phyloP scores from a whole-genome alignment of 1,139 yeast genomes.

The Taphrina deformans region DNA sequence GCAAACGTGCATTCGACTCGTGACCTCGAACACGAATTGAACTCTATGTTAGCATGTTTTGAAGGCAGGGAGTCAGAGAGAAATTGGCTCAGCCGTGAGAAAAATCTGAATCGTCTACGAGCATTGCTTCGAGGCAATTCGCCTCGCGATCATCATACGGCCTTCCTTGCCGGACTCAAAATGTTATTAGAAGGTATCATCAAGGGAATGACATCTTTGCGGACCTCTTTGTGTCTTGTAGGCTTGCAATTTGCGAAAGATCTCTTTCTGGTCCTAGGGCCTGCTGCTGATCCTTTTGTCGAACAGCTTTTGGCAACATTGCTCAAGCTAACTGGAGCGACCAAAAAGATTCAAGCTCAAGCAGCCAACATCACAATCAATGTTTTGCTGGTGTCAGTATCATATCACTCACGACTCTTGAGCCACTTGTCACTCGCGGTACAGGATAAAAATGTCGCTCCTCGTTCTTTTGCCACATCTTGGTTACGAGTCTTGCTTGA shows the following conservation, averaged over 20 bases:
- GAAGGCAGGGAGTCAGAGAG: constrained; percentile 83
- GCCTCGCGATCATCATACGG: constrained; percentile 49
- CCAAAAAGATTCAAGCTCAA: constrained; percentile 76
- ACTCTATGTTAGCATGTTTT: constrained; percentile 51
- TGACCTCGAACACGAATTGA: constrained; percentile 48
- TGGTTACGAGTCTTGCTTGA: constrained; percentile 64
- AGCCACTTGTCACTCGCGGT: constrained; percentile 57
- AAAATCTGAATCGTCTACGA: constrained; percentile 58
- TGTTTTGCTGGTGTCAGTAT: constrained; percentile 58
- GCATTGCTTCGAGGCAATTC: constrained; percentile 62
- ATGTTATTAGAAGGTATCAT: constrained; percentile 60
- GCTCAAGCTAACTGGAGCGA: constrained; percentile 65
- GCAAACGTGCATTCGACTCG: constrained; percentile 43
- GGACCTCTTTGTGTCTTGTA: constrained; percentile 78
- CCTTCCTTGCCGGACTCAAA: constrained; percentile 51
- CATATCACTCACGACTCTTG: constrained; percentile 57
- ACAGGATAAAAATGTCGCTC: constrained; percentile 67
- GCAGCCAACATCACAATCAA: constrained; percentile 71
- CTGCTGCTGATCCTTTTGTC: constrained; percentile 58
- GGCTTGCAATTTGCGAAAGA: constrained; percentile 83
- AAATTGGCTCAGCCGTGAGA: constrained; percentile 80
- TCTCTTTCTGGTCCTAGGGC: constrained; percentile 54
- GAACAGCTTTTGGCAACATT: constrained; percentile 63
- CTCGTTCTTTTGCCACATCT: constrained; percentile 66
- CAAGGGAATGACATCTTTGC: constrained; percentile 66